A percentile compares a stretch with the other conserved stretches of the same genome.
Evolutionary conservation across 2,329 filamentous ascomycete genomes (phyloP).

Genomic region (Aspergillus ustus): DNA sequence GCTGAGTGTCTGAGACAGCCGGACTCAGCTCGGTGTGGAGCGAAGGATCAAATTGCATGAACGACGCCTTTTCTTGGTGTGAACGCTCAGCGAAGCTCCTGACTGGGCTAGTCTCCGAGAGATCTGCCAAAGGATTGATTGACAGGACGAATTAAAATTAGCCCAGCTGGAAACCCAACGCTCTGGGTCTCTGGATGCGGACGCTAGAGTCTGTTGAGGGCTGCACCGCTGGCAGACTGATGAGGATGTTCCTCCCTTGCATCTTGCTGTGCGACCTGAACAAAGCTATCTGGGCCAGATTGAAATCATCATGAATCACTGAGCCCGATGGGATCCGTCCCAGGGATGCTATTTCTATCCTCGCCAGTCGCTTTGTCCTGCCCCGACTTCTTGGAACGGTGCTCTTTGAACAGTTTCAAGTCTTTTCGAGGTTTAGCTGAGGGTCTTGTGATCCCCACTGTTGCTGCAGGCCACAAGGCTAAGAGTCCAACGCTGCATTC

Average conservation of each 20-base stretch:
- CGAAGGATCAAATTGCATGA: neutral
- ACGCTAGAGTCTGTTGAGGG: neutral
- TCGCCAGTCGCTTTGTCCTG: neutral
- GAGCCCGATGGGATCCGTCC: neutral
- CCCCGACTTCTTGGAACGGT: neutral
- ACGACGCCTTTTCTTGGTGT: neutral
- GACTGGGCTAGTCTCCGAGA: neutral
- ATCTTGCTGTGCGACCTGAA: conserved; percentile 2
- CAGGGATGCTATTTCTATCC: neutral
- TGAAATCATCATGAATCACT: neutral
- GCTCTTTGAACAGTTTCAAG: neutral
- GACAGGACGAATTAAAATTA: neutral
- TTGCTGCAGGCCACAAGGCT: neutral
- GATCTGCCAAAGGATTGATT: neutral
- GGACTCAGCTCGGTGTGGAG: neutral
- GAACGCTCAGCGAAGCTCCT: neutral
- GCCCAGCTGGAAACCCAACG: neutral
- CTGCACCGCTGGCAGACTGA: neutral
- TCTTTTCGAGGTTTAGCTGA: neutral
- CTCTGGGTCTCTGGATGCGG: neutral
- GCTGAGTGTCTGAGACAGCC: neutral
- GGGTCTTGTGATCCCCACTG: neutral
- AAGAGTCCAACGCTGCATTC: neutral
- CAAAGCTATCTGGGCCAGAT: neutral
- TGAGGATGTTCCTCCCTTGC: conserved; percentile 7